Evolutionary conservation across 257 asterid species (phyloP), one percentile per base, ranked within the genome.

Genomic region (Cordia subcordata): DNA sequence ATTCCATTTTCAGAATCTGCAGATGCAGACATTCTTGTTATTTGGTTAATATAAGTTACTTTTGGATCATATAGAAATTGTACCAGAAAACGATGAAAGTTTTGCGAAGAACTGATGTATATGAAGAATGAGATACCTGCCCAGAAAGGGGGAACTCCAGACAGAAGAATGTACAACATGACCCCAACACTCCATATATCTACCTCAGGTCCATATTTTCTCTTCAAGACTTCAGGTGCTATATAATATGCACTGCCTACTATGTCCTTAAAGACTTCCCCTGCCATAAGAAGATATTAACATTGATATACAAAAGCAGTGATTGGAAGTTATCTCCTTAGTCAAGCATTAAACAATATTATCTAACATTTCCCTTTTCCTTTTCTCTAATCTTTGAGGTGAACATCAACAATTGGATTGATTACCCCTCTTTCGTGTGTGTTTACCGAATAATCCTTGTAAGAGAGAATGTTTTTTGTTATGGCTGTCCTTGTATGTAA

Each of bases 181-280:
- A 92, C 96, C 16, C 99, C 99, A 27, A 92, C 65, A 55, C 99
- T 92, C 99, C 99, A 92, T 37, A 92, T 88, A 68, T 88, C 96
- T 47, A 85, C 99, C 46, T 92, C 96, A 13, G 96, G 96, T 13
- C 99, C 99, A 49, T 92, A 92, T 50, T 69, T 86, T 65, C 96
- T 81, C 72, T 92, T 92, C 81, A 88, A 63, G 17, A 92, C 99
- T 61, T 92, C 99, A 0, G 99, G 99, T 20, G 99, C 99, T 37
- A 92, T 88, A 56, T 92, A 92, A 66, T 92, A 92, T 21, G 99
- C 96, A 72, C 99, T 92, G 8, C 99, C 99, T 62, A 92, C 99
- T 0, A 92, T 88, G 76, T 88, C 99, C 27, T 88, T 88, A 74
- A 86, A 92, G 13, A 40, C 65, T 1, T 92, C 96, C 42, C 99